Base-by-base conservation (phyloP, 345 rosid species). In the Aquilaria sinensis region DNA sequence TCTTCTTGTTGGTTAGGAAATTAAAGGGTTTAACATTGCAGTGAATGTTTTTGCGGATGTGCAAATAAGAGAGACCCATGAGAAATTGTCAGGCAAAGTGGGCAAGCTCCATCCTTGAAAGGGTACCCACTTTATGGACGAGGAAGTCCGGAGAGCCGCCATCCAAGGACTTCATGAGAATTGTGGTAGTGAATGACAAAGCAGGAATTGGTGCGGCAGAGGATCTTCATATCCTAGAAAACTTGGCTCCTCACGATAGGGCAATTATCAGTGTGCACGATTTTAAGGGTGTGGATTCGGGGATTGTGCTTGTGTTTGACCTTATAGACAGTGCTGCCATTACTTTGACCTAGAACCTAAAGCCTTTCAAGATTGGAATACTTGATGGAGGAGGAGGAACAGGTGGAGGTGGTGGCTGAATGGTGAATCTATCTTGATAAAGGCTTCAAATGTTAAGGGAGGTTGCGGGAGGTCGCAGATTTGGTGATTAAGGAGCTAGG, bases 1-100 rank as follows among this genome's bases (percentile, higher is more conserved):
- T 67, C 2, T 62, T 67, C 32, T 72, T 56, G 71, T 89, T 82
- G 13, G 82, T 85, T 31, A 92, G 73, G 8, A 92, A 63, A 62
- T 92, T 92, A 60, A 90, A 81, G 2, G 98, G 98, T 68, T 92
- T 92, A 5, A 89, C 79, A 51, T 92, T 96, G 23, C 98, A 75
- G 8, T 92, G 98, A 30, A 92, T 80, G 68, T 86, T 86, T 55
- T 85, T 85, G 12, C 71, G 77, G 47, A 77, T 67, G 68, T 92
- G 98, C 51, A 92, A 75, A 54, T 88, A 92, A 32, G 45, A 64
- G 5, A 88, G 68, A 0, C 98, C 98, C 52, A 70, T 74, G 0
- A 92, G 80, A 10, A 87, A 85, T 67, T 92, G 86, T 14, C 74
- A 60, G 1, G 92, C 92, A 9, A 89, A 72, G 6, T 72, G 64